These are phyloP conservation scores for Daldinia childiae DNA, from an alignment of 495 filamentous ascomycete genomes.

Conservation along the genomic window DNA sequence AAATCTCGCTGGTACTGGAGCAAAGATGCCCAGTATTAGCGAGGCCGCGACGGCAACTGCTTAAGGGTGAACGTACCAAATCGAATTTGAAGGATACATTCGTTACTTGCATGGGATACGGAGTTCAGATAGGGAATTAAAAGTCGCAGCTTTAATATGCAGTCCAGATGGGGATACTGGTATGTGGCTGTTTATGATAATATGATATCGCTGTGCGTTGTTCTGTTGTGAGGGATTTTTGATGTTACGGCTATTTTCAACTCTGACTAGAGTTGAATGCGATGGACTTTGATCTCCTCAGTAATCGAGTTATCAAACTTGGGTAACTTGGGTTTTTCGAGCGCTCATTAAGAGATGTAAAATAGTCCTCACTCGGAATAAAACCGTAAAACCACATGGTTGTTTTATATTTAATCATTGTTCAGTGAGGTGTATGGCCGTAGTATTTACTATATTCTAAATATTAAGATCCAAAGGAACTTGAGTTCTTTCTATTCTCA, in stretches of 20 bases:
- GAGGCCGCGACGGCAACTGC: conserved; percentile 36
- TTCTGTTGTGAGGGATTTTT: conserved; percentile 1
- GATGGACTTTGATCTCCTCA: conserved; percentile 16
- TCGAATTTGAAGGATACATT: conserved; percentile 4
- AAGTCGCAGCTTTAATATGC: conserved; percentile 17
- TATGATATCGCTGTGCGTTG: background rate
- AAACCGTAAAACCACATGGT: conserved; percentile 18
- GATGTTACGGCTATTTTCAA: background rate
- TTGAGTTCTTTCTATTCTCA: background rate
- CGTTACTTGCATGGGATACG: conserved; percentile 31
- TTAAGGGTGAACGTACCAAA: background rate
- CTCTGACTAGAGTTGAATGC: conserved; percentile 18
- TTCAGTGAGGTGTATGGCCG: background rate
- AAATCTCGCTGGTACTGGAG: conserved; percentile 75
- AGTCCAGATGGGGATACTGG: background rate
- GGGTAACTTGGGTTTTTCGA: conserved; percentile 10
- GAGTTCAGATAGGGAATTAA: conserved; percentile 30
- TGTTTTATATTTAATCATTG: background rate
- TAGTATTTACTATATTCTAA: too few species aligned
- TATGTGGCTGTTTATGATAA: background rate
- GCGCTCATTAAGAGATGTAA: conserved; percentile 33
- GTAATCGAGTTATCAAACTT: conserved; percentile 10
- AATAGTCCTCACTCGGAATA: conserved; percentile 22
- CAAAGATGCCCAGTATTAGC: conserved; percentile 56
- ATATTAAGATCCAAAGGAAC: too few species aligned